These are phyloP conservation scores for Cadophora luteo-olivacea DNA, from an alignment of 2,329 filamentous ascomycete species.

Conservation along the genomic window DNA sequence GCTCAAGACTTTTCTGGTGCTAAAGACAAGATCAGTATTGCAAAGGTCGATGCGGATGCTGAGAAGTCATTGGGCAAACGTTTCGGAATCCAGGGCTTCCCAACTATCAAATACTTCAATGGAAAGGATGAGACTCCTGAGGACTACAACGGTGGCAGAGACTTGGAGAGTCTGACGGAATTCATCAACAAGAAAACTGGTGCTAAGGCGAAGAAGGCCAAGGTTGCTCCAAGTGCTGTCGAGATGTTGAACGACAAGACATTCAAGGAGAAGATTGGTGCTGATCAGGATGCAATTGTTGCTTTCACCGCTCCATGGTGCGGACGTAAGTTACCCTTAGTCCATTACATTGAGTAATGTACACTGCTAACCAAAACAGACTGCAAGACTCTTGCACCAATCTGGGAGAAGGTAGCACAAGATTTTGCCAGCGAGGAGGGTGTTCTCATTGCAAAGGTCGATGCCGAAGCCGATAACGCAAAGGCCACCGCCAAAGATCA, in stretches of 20 bases:
- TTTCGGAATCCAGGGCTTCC: constrained; percentile 93
- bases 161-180: constrained; percentile 80
- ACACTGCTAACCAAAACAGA: constrained; percentile 60
- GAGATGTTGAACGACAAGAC: constrained; percentile 79
- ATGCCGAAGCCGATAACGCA: constrained; percentile 86
- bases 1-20: constrained; percentile 75
- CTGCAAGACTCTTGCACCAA: constrained; percentile 93
- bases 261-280: constrained; percentile 80
- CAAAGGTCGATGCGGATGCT: constrained; percentile 94
- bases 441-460: constrained; percentile 92
- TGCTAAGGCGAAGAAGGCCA: constrained; percentile 77
- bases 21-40: constrained; percentile 79
- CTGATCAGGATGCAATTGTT: constrained; percentile 88
- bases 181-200: constrained; percentile 91
- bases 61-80: constrained; percentile 84
- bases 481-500: constrained; percentile 79
- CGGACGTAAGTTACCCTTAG: constrained; percentile 69
- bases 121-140: constrained; percentile 86
- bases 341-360: constrained; percentile 1
- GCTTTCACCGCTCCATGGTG: constrained; percentile 99
- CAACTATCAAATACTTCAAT: constrained; percentile 97
- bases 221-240: constrained; percentile 75
- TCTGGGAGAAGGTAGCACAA: constrained; percentile 85
- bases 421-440: constrained; percentile 80
- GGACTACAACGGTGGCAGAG: constrained; percentile 87